These are phyloP conservation scores for Blastocladiella britannica DNA, from an alignment of 192 early-diverging fungal species.

Conservation along the genomic window DNA sequence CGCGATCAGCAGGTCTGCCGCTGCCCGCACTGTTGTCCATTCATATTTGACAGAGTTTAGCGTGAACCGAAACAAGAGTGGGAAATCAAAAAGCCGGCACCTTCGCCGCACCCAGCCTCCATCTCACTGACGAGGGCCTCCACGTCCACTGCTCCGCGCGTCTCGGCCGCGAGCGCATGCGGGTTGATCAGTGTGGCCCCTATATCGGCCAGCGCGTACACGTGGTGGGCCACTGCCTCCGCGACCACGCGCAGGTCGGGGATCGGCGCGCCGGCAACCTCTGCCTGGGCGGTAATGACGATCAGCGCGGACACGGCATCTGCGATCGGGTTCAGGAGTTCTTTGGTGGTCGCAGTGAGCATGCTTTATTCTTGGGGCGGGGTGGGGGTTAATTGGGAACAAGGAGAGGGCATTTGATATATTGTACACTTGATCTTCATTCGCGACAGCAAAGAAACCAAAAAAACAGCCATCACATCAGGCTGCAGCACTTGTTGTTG, in stretches of 20 bases:
- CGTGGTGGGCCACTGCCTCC: conserved; percentile 17
- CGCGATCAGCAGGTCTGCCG: conserved; percentile 16
- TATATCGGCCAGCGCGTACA: conserved; percentile 16
- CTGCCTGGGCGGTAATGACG: conserved; percentile 24
- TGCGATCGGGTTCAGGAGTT: conserved; percentile 26
- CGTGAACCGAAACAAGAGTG: too few species aligned
- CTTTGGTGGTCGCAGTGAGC: conserved; percentile 21
- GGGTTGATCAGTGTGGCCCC: conserved; percentile 7
- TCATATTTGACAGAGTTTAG: too few species aligned
- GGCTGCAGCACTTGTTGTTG: conserved; percentile 12
- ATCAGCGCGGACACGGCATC: conserved; percentile 27
- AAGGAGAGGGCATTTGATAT: too few species aligned
- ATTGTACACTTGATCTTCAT: too few species aligned
- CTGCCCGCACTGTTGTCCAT: conserved; percentile 21
- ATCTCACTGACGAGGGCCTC: conserved; percentile 14
- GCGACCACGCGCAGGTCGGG: conserved; percentile 21
- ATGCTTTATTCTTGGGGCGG: too few species aligned
- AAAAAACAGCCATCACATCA: conserved; percentile 1
- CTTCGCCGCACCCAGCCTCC: conserved; percentile 16
- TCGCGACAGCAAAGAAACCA: too few species aligned
- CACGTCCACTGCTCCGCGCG: not conserved
- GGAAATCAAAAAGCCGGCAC: not conserved
- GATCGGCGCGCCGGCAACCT: conserved; percentile 17
- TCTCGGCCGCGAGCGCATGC: not conserved
- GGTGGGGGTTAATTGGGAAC: not conserved